Percentiles rank a stretch among this genome's conserved stretches.
These are phyloP conservation scores for Fusarium hostae DNA, from an alignment of 2,329 filamentous ascomycete genomes.

Conservation along the genomic window DNA sequence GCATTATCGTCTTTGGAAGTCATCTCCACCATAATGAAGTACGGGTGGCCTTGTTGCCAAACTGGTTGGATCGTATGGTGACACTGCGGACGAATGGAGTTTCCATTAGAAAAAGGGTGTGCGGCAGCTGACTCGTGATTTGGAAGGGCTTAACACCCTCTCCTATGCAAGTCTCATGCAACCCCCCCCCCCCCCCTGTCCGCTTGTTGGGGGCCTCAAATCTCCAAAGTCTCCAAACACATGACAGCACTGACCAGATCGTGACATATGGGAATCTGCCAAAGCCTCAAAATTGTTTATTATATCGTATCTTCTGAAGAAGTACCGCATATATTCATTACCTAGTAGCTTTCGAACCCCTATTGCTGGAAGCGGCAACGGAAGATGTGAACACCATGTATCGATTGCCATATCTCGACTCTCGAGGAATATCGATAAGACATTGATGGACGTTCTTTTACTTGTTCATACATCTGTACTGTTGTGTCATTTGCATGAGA, in stretches of 20 bases:
- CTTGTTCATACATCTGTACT: not conserved
- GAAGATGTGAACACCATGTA: not conserved
- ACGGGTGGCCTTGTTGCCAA: accelerated
- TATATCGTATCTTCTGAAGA: not conserved
- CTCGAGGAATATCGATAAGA: not conserved
- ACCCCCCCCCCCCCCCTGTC: not conserved
- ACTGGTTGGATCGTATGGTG: not conserved
- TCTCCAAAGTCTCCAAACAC: not conserved
- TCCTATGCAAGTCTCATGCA: not conserved
- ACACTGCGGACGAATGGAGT: not conserved
- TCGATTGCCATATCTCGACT: not conserved
- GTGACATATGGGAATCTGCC: not conserved
- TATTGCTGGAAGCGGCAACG: not conserved
- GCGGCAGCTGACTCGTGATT: not conserved
- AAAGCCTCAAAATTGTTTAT: not conserved
- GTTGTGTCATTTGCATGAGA: not conserved
- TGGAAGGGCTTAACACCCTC: not conserved
- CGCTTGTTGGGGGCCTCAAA: not conserved
- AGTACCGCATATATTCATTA: not conserved
- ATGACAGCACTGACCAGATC: not conserved
- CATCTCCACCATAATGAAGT: not conserved
- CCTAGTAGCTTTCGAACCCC: not conserved
- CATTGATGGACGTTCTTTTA: not conserved
- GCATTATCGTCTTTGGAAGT: not conserved
- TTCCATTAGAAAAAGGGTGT: not conserved